Base-by-base conservation (phyloP, 192 early-diverging fungal genomes). In the Coemansia sp. region DNA sequence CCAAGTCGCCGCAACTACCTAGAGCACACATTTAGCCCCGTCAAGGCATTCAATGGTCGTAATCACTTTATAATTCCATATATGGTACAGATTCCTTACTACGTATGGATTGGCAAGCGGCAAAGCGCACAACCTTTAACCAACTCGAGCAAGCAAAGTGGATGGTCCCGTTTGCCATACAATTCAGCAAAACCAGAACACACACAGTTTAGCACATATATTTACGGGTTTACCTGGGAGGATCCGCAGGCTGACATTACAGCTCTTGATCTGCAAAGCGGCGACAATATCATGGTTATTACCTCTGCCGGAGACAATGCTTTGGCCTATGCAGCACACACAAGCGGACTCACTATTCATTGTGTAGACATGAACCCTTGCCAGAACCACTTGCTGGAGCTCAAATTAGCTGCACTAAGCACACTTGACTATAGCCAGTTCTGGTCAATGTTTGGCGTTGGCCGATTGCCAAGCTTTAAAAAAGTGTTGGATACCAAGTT, bases 301-400 rank as follows among this genome's bases (percentile, higher is more conserved):
- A 90, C 91, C 9, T 92, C 90, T 12, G 90, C 90, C 0, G 92
- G 90, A 23, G 89, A 91, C 75, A 92, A 93, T 58, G 86, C 86
- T 15, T 74, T 92, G 17, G 90, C 92, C 56, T 93, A 92, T 66
- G 88, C 88, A 14, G 62, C 84, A 15, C 84, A 92, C 62, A 87
- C 86, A 38, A 73, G 81, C 15, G 87, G 86, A 3, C 74, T 83
- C 14, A 71, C 85, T 5, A 86, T 94, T 31, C 89, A 94, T 72
- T 89, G 88, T 66, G 84, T 91, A 26, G 92, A 94, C 71, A 84
- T 94, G 82, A 94, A 94, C 61, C 92, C 92, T n/a, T 94, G 92
- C 74, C 92, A 94, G 68, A 94, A 94, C 77, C 87, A 94, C 68
- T 77, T 94, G 58, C 83, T 94, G 14, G 92, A 94, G 73, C 85